Conservation (phyloP, 2,329 filamentous ascomycete genomes). For the Didymella keratinophila region DNA sequence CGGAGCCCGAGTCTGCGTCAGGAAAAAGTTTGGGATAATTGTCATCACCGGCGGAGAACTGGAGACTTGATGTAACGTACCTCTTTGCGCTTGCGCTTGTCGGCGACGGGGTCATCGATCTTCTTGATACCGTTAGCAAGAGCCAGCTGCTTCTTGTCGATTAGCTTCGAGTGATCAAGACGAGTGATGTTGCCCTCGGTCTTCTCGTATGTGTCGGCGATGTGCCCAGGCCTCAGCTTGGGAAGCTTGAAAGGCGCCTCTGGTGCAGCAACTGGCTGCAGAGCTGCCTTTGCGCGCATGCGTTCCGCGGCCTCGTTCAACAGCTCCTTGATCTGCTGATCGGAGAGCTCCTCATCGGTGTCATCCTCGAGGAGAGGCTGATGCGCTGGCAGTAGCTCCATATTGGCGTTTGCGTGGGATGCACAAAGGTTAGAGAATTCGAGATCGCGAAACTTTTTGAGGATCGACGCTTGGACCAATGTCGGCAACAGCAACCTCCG, state of each 20-base stretch:
- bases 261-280: slow-evolving; percentile 36
- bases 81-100: slow-evolving; percentile 59
- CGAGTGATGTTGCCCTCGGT: slow-evolving; percentile 61
- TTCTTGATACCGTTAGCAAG: slow-evolving; percentile 59
- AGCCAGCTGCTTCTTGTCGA: slow-evolving; percentile 58
- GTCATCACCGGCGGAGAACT: slow-evolving; percentile 71
- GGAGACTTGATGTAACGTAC: slow-evolving; percentile 54
- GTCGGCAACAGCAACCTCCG: slow-evolving; percentile 27
- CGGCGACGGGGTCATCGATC: slow-evolving; percentile 61
- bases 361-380: slow-evolving; percentile 43
- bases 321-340: slow-evolving; percentile 69
- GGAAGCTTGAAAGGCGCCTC: slow-evolving; percentile 57
- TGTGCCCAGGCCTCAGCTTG: slow-evolving; percentile 56
- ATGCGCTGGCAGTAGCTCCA: slow-evolving; percentile 49
- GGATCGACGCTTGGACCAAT: slow-evolving; percentile 27
- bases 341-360: slow-evolving; percentile 61
- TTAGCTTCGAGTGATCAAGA: slow-evolving; percentile 61
- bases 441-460: slow-evolving; percentile 36
- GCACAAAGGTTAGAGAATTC: slow-evolving; percentile 36
- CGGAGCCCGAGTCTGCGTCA: slow-evolving; percentile 79
- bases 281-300: slow-evolving; percentile 56
- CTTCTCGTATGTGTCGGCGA: slow-evolving; percentile 63
- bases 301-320: slow-evolving; percentile 69
- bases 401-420: slow-evolving; percentile 42
- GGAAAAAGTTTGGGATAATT: slow-evolving; percentile 70